phyloP scores from a whole-genome alignment of 1,139 yeast genomes.

The Candida albicans region DNA sequence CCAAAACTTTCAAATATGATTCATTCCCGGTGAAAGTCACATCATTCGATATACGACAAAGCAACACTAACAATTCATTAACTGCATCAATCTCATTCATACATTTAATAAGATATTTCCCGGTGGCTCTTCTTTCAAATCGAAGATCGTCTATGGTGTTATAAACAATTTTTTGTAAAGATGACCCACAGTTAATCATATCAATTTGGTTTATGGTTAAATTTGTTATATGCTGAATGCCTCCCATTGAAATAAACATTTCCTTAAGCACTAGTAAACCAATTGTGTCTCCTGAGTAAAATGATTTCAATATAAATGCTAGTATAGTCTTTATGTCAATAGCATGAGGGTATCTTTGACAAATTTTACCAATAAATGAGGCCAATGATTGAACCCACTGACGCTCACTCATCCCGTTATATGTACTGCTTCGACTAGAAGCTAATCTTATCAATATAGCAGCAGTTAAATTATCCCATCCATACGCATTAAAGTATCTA shows the following conservation, averaged over 20 bases:
- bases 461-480: conserved; percentile 83
- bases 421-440: conserved; percentile 59
- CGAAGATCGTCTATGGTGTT: conserved; percentile 63
- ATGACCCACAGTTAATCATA: conserved; percentile 64
- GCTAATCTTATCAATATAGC: conserved; percentile 74
- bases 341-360: conserved; percentile 48
- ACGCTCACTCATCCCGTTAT: conserved; percentile 77
- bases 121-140: conserved; percentile 48
- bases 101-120: conserved; percentile 50
- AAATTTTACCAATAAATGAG: conserved; percentile 63
- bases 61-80: conserved; percentile 64
- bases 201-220: conserved; percentile 66
- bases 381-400: conserved; percentile 84
- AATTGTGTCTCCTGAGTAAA: conserved; percentile 60
- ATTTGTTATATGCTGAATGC: conserved; percentile 68
- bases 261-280: conserved; percentile 73
- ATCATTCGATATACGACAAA: conserved; percentile 52
- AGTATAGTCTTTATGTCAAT: conserved; percentile 61
- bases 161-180: conserved; percentile 57
- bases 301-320: conserved; percentile 59
- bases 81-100: conserved; percentile 49
- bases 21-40: conserved; percentile 43
- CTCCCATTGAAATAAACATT: conserved; percentile 74
- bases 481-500: conserved; percentile 70
- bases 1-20: conserved; percentile 67